Percentiles rank a stretch among this genome's conserved stretches.
phyloP scores from a whole-genome alignment of 345 rosid genomes.

The Capsella bursapastoris region DNA sequence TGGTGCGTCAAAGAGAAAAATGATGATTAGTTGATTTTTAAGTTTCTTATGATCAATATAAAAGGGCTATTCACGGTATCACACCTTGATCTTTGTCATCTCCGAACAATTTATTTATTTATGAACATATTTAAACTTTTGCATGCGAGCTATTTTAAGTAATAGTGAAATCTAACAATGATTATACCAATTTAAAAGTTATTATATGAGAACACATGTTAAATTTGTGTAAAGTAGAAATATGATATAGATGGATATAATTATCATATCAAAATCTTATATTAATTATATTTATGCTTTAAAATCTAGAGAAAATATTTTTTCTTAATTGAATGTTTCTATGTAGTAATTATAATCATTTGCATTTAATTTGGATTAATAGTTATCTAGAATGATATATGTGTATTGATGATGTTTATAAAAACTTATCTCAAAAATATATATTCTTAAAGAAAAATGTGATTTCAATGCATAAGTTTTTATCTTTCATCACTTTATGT shows the following conservation, averaged over 20 bases:
- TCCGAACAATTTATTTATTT: background rate
- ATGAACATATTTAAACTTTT: background rate
- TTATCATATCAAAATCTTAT: background rate
- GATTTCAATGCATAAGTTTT: slow-evolving; percentile 2
- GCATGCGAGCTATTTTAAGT: background rate
- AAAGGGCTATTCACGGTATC: background rate
- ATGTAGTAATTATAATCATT: background rate
- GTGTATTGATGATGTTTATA: background rate
- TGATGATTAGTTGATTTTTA: background rate
- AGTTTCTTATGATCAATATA: background rate
- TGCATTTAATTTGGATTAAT: background rate
- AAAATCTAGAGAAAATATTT: background rate
- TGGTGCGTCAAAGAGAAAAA: too few species aligned
- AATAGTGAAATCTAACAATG: background rate
- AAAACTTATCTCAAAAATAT: background rate
- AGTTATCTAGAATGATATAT: background rate
- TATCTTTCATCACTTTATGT: background rate
- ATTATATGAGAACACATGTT: background rate
- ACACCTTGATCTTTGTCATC: background rate
- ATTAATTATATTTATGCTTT: background rate
- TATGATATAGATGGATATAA: background rate
- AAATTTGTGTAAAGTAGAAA: background rate
- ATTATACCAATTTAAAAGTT: background rate
- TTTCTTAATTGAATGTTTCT: background rate
- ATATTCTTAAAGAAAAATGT: background rate